Evolutionary conservation across 2,329 filamentous ascomycete genomes (phyloP), one percentile per base, ranked within the genome.

Genomic region (Rhynchosporium secalis): DNA sequence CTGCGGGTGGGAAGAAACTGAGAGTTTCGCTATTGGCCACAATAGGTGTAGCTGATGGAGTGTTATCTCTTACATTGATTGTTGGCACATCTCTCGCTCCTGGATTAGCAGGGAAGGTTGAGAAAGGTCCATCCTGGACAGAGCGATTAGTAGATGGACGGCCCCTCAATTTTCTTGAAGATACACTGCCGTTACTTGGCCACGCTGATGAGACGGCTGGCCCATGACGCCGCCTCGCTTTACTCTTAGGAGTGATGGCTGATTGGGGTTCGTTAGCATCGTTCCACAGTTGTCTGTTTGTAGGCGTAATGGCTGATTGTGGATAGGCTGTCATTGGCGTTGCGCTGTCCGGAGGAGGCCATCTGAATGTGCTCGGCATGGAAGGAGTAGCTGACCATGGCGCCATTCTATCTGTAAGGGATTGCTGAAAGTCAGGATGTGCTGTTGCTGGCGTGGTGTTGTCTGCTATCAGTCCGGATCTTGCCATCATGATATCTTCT

Each of bases 151-250:
- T 89, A 0, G 91, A 91, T 47, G 93, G 93, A 63, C 93, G 81
- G 6, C 93, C 92, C 67, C 92, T 81, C 13, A 89, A 81, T 74
- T 93, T 96, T 1, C 88, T 87, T 4, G 81, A 84, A 1, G 84
- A 78, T 12, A 86, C 80, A 45, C 81, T 79, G 15, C 84, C 84
- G 62, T 83, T 85, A 66, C 86, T 86, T 60, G 89, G 86, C 93
- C 93, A 97, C 0, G 93, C 93, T 9, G 92, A 96, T 0, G 92
- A 96, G 0, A 96, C 91, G 6, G 91, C 92, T 0, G 92, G 90
- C 0, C 92, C 92, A 73, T 96, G 90, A 3, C 91, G 84, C 60
- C 88, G 81, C 60, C 83, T 75, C 5, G 80, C 75, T 62, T 83
- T 80, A 2, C 77, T 75, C 65, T 81, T 85, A 0, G 88, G 86